phyloP scores from a whole-genome alignment of 2,329 filamentous ascomycete genomes.

The Gliomastix tumulicola region DNA sequence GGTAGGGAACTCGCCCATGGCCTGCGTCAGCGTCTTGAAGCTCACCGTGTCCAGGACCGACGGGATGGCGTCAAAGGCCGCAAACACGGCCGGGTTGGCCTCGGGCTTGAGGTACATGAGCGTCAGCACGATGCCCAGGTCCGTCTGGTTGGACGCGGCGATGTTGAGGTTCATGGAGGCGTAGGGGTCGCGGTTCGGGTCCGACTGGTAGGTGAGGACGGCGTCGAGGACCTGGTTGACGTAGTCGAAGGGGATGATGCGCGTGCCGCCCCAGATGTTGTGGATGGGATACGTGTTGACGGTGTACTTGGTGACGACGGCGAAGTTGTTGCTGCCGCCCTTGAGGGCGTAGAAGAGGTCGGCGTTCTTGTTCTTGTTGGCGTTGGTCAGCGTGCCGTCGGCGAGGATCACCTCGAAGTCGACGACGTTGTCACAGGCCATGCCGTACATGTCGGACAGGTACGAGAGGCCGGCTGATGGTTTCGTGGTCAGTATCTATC shows the following conservation, averaged over 20 bases:
- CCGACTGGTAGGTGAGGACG: background rate
- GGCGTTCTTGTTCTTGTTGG: conserved; percentile 20
- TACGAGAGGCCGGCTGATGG: conserved; percentile 1
- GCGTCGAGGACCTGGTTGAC: background rate
- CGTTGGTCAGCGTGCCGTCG: conserved; percentile 28
- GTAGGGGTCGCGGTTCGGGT: background rate
- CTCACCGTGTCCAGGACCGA: background rate
- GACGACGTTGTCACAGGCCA: conserved; percentile 31
- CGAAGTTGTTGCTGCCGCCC: conserved; percentile 37
- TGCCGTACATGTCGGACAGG: conserved; percentile 23
- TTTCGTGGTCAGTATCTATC: too few species aligned
- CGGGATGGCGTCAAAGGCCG: background rate
- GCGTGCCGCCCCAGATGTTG: conserved; percentile 1
- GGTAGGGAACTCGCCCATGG: background rate
- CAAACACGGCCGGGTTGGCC: background rate
- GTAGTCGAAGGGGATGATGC: background rate
- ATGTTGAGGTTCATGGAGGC: background rate
- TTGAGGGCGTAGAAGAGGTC: conserved; percentile 37
- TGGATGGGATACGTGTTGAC: conserved; percentile 6
- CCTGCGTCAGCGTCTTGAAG: background rate
- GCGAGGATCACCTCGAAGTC: conserved; percentile 33
- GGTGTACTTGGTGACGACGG: conserved; percentile 23
- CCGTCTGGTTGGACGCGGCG: background rate
- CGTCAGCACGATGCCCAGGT: background rate
- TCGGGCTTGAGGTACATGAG: background rate